phyloP scores from a whole-genome alignment of 225 moss, liverwort and hornwort species.

The Neckera pumila region DNA sequence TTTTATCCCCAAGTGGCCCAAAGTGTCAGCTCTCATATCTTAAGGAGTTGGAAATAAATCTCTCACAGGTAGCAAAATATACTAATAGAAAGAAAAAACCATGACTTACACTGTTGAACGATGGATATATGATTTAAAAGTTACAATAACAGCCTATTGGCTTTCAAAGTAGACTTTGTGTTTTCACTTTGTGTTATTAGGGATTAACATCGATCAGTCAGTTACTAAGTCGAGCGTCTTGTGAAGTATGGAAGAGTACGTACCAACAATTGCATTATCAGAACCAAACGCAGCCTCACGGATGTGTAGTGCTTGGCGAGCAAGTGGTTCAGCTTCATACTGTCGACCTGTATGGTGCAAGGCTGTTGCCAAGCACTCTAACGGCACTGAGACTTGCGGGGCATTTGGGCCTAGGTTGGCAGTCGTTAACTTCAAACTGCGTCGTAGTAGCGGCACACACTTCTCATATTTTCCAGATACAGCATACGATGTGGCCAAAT shows the following conservation, averaged over 20 bases:
- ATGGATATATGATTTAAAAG: not conserved
- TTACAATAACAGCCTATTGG: not conserved
- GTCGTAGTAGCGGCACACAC: constrained; percentile 63
- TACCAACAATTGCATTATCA: constrained; percentile 61
- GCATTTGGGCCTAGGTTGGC: constrained; percentile 56
- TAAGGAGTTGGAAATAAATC: not conserved
- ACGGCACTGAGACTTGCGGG: constrained; percentile 56
- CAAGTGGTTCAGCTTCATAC: constrained; percentile 73
- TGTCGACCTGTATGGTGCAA: constrained; percentile 66
- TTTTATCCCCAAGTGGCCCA: not conserved
- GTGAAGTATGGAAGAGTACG: not conserved
- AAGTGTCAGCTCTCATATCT: not conserved
- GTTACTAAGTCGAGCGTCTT: not conserved
- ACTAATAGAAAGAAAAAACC: not conserved
- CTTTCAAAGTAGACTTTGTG: not conserved
- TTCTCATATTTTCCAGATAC: constrained; percentile 62
- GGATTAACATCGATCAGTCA: not conserved
- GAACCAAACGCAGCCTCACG: constrained; percentile 65
- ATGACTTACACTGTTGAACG: not conserved
- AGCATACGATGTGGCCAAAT: constrained; percentile 71
- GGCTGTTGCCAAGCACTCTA: constrained; percentile 73
- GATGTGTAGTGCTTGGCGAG: constrained; percentile 73
- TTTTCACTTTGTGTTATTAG: not conserved
- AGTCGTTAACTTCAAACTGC: constrained; percentile 59
- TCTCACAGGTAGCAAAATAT: not conserved